Evolutionary conservation across 495 filamentous ascomycete species (phyloP), one percentile per base, ranked within the genome.

Genomic region (Trichoderma erinaceum): DNA sequence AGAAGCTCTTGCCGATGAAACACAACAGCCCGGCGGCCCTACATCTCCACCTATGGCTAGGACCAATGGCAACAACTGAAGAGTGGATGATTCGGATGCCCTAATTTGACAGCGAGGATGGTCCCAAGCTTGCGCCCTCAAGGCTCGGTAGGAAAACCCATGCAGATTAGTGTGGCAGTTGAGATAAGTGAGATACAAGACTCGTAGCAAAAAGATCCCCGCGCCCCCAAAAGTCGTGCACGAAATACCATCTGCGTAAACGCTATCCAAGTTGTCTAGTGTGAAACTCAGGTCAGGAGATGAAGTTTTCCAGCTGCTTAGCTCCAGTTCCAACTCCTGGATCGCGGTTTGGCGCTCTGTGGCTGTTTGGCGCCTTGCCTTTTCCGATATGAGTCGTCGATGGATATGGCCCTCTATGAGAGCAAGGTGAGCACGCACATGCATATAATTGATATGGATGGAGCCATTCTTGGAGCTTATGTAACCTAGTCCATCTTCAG

Each of bases 301-400:
- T 25, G 50, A 21, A 8, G 16, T 1, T n/a, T 56, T 56, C 50
- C 50, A 56, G n/a, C 21, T 25, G n/a, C 21, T 25, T 3, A 56
- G 50, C 21, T 56, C 50, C 10, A n/a, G 4, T 8, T 56, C 50
- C 50, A 56, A 8, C 50, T 56, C 50, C 4, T 56, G 16, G 21
- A 56, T 56, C 21, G 50, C 50, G 1, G 10, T 25, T 25, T 56
- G 18, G 4, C 50, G 50, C 7, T 56, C 50, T 11, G 2, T 16
- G n/a, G n/a, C 5, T 56, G n/a, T 11, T 25, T 56, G 50, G 18
- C 50, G 50, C 21, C n/a, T 56, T 23, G 18, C 50, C n/a, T 11
- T 56, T 56, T 16, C 50, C 25, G 50, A 56, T n/a, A 56, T 56
- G 50, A 56, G 50, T 21, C 50, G 50, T 21, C 50, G 50, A n/a